Evolutionary conservation across 2,329 filamentous ascomycete species (phyloP).

Genomic region (Cordyceps farinosa): DNA sequence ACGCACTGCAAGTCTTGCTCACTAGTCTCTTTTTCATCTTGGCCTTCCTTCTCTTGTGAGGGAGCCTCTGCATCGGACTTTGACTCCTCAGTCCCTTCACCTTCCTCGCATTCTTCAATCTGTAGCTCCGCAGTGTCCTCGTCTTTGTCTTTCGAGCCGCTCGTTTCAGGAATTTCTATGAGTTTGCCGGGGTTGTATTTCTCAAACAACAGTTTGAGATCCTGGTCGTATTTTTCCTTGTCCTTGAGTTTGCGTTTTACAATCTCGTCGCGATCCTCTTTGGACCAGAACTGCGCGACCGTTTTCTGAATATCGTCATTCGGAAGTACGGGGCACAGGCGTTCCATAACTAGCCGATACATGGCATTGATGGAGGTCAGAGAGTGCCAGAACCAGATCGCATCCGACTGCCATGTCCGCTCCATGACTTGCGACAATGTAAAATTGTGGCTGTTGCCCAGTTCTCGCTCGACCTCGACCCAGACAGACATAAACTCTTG

Average conservation of each 20-base stretch:
- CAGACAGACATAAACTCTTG: background rate
- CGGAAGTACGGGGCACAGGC: background rate
- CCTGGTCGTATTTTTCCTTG: background rate
- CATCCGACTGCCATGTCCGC: background rate
- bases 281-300: background rate
- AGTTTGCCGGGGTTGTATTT: background rate
- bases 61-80: too few species aligned
- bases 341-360: background rate
- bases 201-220: background rate
- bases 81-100: too few species aligned
- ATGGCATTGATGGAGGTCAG: background rate
- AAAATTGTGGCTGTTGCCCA: background rate
- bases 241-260: background rate
- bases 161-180: background rate
- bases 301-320: background rate
- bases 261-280: background rate
- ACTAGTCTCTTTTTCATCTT: too few species aligned
- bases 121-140: background rate
- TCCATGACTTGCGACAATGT: background rate
- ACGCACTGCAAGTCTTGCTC: too few species aligned
- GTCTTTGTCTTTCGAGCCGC: background rate
- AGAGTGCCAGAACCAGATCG: background rate
- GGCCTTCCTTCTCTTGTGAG: too few species aligned
- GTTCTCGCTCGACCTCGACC: background rate
- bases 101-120: background rate